Evolutionary conservation across 805 yeast species (phyloP).

Genomic region (Candida suzukii): DNA sequence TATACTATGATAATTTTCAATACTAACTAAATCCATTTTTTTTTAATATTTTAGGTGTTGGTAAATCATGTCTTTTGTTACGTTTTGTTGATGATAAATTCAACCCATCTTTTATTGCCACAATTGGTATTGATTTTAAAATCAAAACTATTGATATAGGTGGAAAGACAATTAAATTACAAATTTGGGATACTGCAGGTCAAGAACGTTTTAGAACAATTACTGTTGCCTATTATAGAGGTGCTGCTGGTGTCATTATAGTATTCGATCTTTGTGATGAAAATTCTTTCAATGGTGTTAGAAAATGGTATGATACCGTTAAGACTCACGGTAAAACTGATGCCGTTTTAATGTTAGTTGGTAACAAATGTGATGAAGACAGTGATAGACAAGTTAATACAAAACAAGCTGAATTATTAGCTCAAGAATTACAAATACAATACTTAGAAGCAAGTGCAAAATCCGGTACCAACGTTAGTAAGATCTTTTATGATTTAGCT

Average conservation of each 20-base stretch:
- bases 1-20: not conserved
- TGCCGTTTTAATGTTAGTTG: slow-evolving; percentile 89
- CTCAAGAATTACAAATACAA: slow-evolving; percentile 79
- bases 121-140: slow-evolving; percentile 97
- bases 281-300: slow-evolving; percentile 85
- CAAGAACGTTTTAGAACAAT: slow-evolving; percentile 93
- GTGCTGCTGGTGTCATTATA: slow-evolving; percentile 81
- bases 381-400: slow-evolving; percentile 79
- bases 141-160: slow-evolving; percentile 92
- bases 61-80: slow-evolving; percentile 82
- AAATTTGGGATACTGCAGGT: slow-evolving; percentile 98
- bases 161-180: slow-evolving; percentile 88
- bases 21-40: not conserved
- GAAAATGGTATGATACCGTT: slow-evolving; percentile 93
- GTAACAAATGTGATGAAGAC: slow-evolving; percentile 90
- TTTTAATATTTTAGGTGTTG: slow-evolving; percentile 65
- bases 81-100: slow-evolving; percentile 95
- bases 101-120: slow-evolving; percentile 93
- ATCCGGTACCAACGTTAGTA: slow-evolving; percentile 85
- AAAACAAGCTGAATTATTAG: slow-evolving; percentile 88
- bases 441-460: slow-evolving; percentile 97
- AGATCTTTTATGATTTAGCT: slow-evolving; percentile 85
- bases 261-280: slow-evolving; percentile 85
- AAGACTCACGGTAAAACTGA: slow-evolving; percentile 96
- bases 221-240: slow-evolving; percentile 87